Base-by-base conservation (phyloP, 495 filamentous ascomycete genomes). In the Aspergillus saccharolyticus region DNA sequence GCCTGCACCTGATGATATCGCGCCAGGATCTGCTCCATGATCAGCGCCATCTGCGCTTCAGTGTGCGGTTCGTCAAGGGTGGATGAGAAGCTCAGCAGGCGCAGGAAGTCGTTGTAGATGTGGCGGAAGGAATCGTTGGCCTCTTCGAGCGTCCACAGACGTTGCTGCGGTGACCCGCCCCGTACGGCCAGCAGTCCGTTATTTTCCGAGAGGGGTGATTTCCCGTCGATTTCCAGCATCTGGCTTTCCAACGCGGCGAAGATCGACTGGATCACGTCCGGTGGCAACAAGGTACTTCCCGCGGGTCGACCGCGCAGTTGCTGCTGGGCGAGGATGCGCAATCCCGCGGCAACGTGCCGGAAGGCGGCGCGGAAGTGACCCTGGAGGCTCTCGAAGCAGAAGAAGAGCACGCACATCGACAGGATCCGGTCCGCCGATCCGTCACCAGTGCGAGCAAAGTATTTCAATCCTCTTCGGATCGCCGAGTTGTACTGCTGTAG, bases 331-430 rank as follows among this genome's bases (percentile, higher is more conserved):
- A 69, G 58, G 22, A 69, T 67, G 18, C 56, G 64, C 4, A 78
- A 52, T 2, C 78, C 78, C 25, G 63, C 75, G 45, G 70, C 67
- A 9, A 83, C 70, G 64, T 85, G 82, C 1, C 63, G 58, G n/a
- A 73, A 66, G 9, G 75, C 79, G 2, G 72, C 55, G 20, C 59
- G 56, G 57, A 72, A 78, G 44, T 74, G 66, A 0, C 82, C 81
- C 43, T 75, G 77, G 5, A 85, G 64, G 46, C 77, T 76, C 58
- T 87, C 84, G 51, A 83, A 75, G 52, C 75, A 78, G 54, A 78
- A 72, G 61, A 86, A 85, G 2, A 85, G 51, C 18, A 82, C 62
- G 61, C 84, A 87, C 12, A 79, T 72, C 44, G 81, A 70, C 25
- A 87, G 72, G 42, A 75, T 73, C 28, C 79, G 64, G 24, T 71